Conservation (phyloP, 192 early-diverging fungal genomes). For the Phycomyces nitens region DNA sequence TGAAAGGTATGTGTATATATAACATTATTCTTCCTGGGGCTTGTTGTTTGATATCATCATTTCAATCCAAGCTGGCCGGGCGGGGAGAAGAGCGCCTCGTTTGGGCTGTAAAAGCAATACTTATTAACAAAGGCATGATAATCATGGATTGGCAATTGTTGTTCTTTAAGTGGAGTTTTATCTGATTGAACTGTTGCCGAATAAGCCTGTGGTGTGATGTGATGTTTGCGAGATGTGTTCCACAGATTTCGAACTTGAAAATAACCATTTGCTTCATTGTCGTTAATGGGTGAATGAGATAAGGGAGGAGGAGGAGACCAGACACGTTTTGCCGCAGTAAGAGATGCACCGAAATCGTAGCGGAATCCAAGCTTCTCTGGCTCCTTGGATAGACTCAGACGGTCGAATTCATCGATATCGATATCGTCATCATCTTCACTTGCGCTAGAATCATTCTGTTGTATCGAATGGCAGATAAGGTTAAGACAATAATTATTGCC, state of each 20-base stretch:
- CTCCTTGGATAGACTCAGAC: not conserved
- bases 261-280: too few relatives aligned
- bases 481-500: constrained; percentile 80
- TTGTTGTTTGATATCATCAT: too few relatives aligned
- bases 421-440: not conserved
- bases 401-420: not conserved
- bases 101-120: constrained; percentile 52
- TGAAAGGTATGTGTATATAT: too few relatives aligned
- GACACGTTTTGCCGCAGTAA: constrained; percentile 28
- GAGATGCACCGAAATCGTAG: constrained; percentile 40
- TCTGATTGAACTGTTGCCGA: constrained; percentile 12
- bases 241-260: not conserved
- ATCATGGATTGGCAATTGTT: constrained; percentile 35
- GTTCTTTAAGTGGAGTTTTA: constrained; percentile 16
- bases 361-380: constrained; percentile 23
- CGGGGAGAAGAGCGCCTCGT: not conserved
- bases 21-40: too few relatives aligned
- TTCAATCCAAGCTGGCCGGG: too few relatives aligned
- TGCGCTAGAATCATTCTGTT: not conserved
- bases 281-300: too few relatives aligned
- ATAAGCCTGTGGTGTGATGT: not conserved
- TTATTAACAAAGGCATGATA: constrained; percentile 51
- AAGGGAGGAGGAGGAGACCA: not conserved
- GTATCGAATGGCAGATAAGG: constrained; percentile 21
- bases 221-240: not conserved